Percentiles rank a stretch among this genome's conserved stretches.
Conservation (phyloP, 139 green algal species). For the Volvox reticuliferus region DNA sequence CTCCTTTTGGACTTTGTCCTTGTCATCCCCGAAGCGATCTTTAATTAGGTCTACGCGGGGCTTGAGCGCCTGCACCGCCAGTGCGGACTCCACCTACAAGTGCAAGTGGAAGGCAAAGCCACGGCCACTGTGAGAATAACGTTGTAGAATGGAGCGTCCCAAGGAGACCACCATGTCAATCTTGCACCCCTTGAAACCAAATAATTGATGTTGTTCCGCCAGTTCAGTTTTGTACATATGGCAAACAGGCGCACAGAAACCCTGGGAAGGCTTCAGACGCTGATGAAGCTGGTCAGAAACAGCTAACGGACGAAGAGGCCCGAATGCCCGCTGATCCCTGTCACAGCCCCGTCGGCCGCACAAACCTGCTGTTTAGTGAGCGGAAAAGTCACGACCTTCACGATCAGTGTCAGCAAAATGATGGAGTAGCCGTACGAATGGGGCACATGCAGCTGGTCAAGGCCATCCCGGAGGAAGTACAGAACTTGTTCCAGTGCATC, state of each 20-base stretch:
- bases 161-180: no score
- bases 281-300: no score
- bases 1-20: conserved; percentile 84
- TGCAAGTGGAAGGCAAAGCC: no score
- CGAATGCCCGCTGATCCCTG: no score
- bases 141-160: no score
- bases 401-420: conserved; percentile 80
- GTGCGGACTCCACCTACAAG: conserved; percentile 80
- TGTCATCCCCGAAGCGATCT: conserved; percentile 89
- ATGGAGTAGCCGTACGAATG: conserved; percentile 89
- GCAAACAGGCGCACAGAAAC: no score
- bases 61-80: conserved; percentile 90
- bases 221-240: no score
- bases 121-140: no score
- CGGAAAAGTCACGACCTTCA: conserved; percentile 78
- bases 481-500: conserved; percentile 70
- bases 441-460: conserved; percentile 76
- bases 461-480: conserved; percentile 54
- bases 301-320: no score
- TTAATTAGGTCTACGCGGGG: conserved; percentile 94
- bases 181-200: no score
- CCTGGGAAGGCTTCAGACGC: no score
- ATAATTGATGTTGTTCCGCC: no score
- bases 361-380: conserved; percentile 83
- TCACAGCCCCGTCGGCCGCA: neutral